Conservation (phyloP, 73 alveolate genomes). For the Symbiodinium pilosum region DNA sequence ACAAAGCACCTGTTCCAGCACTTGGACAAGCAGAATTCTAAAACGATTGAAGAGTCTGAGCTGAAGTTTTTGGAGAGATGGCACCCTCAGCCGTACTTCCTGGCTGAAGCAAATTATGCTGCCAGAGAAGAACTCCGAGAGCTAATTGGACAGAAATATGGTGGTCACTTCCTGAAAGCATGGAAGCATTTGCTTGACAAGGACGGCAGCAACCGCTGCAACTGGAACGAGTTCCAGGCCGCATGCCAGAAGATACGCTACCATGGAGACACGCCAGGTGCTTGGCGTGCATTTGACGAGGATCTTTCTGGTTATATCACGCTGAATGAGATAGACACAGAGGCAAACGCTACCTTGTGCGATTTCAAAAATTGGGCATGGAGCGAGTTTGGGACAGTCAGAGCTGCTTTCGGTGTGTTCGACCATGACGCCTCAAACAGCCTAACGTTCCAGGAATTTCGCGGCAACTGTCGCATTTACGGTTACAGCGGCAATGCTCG, state of each 20-base stretch:
- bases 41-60: conserved; percentile 46
- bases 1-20: conserved; percentile 29
- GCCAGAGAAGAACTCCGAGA: conserved; percentile 23
- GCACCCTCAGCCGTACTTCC: conserved; percentile 31
- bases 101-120: conserved; percentile 11
- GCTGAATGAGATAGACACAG: not conserved
- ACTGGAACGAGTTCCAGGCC: conserved; percentile 49
- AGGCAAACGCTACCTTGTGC: conserved; percentile 28
- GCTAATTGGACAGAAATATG: not conserved
- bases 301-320: conserved; percentile 58
- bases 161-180: conserved; percentile 51
- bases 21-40: not conserved
- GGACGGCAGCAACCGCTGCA: conserved; percentile 49
- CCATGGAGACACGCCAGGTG: conserved; percentile 42
- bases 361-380: conserved; percentile 42
- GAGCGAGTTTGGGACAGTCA: conserved; percentile 51
- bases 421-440: conserved; percentile 48
- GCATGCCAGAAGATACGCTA: conserved; percentile 50
- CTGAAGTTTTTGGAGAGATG: conserved; percentile 39
- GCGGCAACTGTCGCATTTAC: conserved; percentile 72
- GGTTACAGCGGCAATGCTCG: conserved; percentile 42
- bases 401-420: conserved; percentile 69
- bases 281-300: conserved; percentile 70
- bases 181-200: conserved; percentile 64
- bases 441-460: conserved; percentile 46